A percentile compares a stretch with the other conserved stretches of the same genome.
phyloP scores from a whole-genome alignment of 208 protist species.

The Leishmania amazonensis region DNA sequence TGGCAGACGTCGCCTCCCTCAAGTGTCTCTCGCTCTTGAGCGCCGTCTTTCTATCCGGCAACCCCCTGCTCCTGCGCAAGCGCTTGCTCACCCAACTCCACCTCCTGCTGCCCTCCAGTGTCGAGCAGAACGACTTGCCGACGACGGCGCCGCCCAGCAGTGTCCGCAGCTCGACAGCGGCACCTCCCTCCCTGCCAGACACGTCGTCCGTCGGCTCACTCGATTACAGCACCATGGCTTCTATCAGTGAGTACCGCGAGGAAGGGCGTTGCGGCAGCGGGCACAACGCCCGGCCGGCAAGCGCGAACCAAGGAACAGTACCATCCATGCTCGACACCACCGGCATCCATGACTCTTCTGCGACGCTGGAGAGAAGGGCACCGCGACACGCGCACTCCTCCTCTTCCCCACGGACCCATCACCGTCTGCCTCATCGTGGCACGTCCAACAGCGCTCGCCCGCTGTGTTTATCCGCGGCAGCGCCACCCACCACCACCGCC shows the following conservation, averaged over 20 bases:
- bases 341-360: neutral
- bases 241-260: constrained; percentile 6
- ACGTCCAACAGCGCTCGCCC: neutral
- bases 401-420: neutral
- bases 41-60: constrained; percentile 48
- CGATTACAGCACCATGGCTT: constrained; percentile 15
- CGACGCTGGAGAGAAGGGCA: neutral
- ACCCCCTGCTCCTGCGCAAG: constrained; percentile 62
- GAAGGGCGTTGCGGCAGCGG: neutral
- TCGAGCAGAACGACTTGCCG: constrained; percentile 52
- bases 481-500: neutral
- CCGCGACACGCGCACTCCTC: neutral
- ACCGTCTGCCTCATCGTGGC: neutral
- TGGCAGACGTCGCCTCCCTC: constrained; percentile 44
- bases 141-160: constrained; percentile 25
- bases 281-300: constrained; percentile 11
- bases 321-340: neutral
- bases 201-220: constrained; percentile 27
- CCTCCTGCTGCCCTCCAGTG: constrained; percentile 38
- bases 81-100: constrained; percentile 36
- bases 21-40: constrained; percentile 35
- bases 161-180: constrained; percentile 32
- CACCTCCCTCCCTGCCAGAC: constrained; percentile 22
- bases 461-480: neutral
- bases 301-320: neutral